phyloP scores from a whole-genome alignment of 108 stramenopile species.

The Heterococcus sp. region DNA sequence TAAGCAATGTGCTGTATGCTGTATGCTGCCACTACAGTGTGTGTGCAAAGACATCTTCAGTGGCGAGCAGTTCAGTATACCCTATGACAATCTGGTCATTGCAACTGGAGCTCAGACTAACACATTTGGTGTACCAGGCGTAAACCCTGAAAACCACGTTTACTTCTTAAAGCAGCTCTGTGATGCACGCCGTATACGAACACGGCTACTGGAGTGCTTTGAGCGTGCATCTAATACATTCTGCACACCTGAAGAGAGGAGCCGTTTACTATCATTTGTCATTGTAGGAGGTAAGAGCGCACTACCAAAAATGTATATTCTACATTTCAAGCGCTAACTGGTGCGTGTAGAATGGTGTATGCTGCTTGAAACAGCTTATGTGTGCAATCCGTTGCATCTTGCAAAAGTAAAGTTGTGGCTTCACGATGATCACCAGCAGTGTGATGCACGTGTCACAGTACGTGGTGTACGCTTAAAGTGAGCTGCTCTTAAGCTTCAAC shows the following conservation, averaged over 20 bases:
- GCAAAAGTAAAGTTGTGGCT: too few relatives aligned
- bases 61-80: slow-evolving; percentile 65
- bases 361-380: too few relatives aligned
- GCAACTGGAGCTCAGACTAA: slow-evolving; percentile 87
- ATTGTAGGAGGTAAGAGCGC: slow-evolving; percentile 66
- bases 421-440: too few relatives aligned
- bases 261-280: slow-evolving; percentile 84
- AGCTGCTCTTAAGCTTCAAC: too few relatives aligned
- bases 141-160: slow-evolving; percentile 72
- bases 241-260: slow-evolving; percentile 63
- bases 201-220: slow-evolving; percentile 86
- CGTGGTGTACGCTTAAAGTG: too few relatives aligned
- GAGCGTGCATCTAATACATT: slow-evolving; percentile 82
- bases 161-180: slow-evolving; percentile 90
- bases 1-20: slow-evolving; percentile 70
- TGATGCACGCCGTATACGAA: slow-evolving; percentile 88
- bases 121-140: slow-evolving; percentile 73
- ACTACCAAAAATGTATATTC: too few relatives aligned
- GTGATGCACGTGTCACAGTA: too few relatives aligned
- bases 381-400: too few relatives aligned
- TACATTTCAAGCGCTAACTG: too few relatives aligned
- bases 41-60: slow-evolving; percentile 68
- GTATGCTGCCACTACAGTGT: slow-evolving; percentile 57
- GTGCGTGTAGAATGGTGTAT: too few relatives aligned
- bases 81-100: slow-evolving; percentile 81